phyloP scores from a whole-genome alignment of 192 early-diverging fungal genomes.

The Bifiguratus adelaidae region DNA sequence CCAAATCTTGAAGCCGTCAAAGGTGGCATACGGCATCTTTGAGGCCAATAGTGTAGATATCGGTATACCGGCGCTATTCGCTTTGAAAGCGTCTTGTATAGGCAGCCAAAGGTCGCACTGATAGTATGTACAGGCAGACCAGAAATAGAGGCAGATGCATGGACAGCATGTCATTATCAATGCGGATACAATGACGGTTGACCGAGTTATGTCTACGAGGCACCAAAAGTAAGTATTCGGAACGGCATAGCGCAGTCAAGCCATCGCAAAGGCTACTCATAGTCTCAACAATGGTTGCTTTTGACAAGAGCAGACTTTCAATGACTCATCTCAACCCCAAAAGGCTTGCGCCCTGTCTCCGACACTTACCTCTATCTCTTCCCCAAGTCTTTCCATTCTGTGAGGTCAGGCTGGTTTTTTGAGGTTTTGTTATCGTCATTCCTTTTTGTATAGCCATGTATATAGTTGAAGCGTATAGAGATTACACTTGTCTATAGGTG shows the following conservation, averaged over 20 bases:
- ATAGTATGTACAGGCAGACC: constrained; percentile 53
- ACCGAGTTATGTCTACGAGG: constrained; percentile 29
- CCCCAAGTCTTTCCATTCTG: constrained; percentile 70
- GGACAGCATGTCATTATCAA: constrained; percentile 55
- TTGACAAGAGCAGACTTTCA: background rate
- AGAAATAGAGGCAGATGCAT: constrained; percentile 54
- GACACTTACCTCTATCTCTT: constrained; percentile 46
- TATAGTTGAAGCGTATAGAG: too few species aligned
- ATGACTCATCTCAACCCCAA: background rate
- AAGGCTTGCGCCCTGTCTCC: background rate
- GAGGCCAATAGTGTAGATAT: constrained; percentile 14
- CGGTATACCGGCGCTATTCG: constrained; percentile 11
- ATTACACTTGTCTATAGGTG: too few species aligned
- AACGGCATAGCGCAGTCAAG: background rate
- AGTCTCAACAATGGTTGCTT: background rate
- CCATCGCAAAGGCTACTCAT: background rate
- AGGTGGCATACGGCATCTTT: constrained; percentile 31
- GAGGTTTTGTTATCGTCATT: too few species aligned
- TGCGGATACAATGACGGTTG: constrained; percentile 36
- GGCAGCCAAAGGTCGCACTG: constrained; percentile 53
- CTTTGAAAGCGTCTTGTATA: constrained; percentile 19
- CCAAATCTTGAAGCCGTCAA: constrained; percentile 40
- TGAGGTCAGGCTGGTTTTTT: too few species aligned
- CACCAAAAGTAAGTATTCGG: background rate
- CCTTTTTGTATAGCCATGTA: too few species aligned